Evolutionary conservation across 345 rosid species (phyloP), one percentile per base, ranked within the genome.

Genomic region (Leavenworthia alabamica): DNA sequence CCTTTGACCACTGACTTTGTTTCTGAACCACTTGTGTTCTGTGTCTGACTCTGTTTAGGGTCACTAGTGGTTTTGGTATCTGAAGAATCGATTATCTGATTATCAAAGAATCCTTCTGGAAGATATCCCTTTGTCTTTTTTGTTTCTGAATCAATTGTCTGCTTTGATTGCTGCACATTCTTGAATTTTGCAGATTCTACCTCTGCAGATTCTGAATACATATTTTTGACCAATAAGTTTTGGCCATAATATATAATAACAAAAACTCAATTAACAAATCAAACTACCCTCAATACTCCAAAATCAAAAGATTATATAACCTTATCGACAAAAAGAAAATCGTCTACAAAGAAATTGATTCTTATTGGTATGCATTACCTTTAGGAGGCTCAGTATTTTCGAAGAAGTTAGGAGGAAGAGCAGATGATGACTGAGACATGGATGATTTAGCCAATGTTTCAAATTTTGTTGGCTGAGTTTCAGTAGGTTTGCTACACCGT

Each of bases 51-150:
- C 55, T 61, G 54, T 43, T 36, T 43, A 62, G 53, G 59, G 26
- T 79, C 89, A 62, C 20, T 55, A 45, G 66, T 48, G 44, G 77
- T 73, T 71, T 80, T 80, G 67, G 66, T 74, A 44, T 85, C 76
- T 64, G 84, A 82, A 60, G 85, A 84, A 54, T 80, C 85, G 39
- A 81, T 80, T 37, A 78, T 81, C 80, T 82, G 81, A 45, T 72
- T 77, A 65, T 89, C 97, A 33, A 89, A 87, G 75, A 93, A 93
- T 41, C 86, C 95, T 29, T 76, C 89, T 51, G 96, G 99, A 51
- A 93, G 87, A 62, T 83, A 77, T 59, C 83, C 85, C 57, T 79
- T 80, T 3, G 62, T 43, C 56, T 58, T 81, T 61, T 77, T 85
- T 50, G 68, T 44, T 66, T 75, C 84, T 44, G 73, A 69, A 62